Evolutionary conservation across 805 yeast genomes (phyloP).

Genomic region (Scheffersomyces amazonensis): DNA sequence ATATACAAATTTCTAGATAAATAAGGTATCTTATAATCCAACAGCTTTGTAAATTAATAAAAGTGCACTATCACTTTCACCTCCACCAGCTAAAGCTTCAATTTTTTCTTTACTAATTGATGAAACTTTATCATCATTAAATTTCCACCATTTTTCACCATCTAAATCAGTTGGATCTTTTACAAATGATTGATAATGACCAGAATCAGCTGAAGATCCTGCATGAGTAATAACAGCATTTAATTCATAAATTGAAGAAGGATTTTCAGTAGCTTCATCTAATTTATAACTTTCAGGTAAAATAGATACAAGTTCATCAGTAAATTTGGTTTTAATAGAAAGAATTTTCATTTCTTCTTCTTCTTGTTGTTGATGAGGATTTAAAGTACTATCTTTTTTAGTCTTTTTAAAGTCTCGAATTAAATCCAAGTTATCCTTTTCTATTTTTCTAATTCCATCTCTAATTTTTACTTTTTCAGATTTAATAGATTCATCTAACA

Average conservation of each 20-base stretch:
- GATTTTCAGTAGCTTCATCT: constrained; percentile 63
- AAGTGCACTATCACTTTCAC: constrained; percentile 95
- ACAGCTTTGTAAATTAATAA: constrained; percentile 81
- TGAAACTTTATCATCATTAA: constrained; percentile 87
- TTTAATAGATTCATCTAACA: constrained; percentile 76
- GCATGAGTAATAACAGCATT: constrained; percentile 85
- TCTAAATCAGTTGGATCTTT: constrained; percentile 61
- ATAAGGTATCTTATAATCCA: constrained; percentile 54
- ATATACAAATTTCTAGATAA: too few relatives aligned
- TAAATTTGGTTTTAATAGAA: constrained; percentile 51
- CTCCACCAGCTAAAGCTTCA: constrained; percentile 91
- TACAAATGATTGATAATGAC: constrained; percentile 92
- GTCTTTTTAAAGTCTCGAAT: constrained; percentile 70
- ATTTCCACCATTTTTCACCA: constrained; percentile 88
- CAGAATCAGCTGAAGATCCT: constrained; percentile 95
- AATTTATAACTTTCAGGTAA: constrained; percentile 35
- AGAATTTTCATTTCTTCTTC: constrained; percentile 50
- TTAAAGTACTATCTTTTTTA: constrained; percentile 28
- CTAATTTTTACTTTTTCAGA: constrained; percentile 65
- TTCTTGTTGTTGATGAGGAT: constrained; percentile 54
- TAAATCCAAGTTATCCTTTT: constrained; percentile 71
- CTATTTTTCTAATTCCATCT: constrained; percentile 73
- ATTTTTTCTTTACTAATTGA: constrained; percentile 77
- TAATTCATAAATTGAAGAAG: constrained; percentile 83
- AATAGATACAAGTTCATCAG: constrained; percentile 38